Percentiles rank a stretch among this genome's conserved stretches.
Evolutionary conservation across 2,329 filamentous ascomycete species (phyloP).

Genomic region (Xylaria sp.): DNA sequence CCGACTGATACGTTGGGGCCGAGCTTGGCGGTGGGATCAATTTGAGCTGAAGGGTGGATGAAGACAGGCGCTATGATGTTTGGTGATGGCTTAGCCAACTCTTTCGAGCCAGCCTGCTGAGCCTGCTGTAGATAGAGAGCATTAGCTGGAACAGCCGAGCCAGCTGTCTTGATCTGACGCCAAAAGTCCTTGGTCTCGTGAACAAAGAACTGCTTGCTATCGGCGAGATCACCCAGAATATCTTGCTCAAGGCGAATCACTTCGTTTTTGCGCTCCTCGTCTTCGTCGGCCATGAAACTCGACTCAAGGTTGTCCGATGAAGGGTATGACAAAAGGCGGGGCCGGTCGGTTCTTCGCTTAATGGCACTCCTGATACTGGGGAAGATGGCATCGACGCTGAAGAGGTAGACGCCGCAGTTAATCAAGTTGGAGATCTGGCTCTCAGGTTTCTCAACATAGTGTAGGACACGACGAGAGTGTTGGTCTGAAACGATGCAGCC

Average conservation of each 20-base stretch:
- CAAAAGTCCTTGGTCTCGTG: slow-evolving; percentile 99
- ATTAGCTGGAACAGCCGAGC: slow-evolving; percentile 94
- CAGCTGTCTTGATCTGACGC: slow-evolving; percentile 99
- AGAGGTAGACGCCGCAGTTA: slow-evolving; percentile 99
- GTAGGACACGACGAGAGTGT: slow-evolving; percentile 92
- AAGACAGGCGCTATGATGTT: slow-evolving; percentile 92
- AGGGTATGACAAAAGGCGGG: slow-evolving; percentile 91
- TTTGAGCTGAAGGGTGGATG: slow-evolving; percentile 88
- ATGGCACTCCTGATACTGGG: slow-evolving; percentile 92
- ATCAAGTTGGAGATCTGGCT: slow-evolving; percentile 97
- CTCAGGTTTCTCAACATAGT: slow-evolving; percentile 99
- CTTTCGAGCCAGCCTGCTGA: slow-evolving; percentile 78
- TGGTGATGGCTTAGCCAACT: slow-evolving; percentile 81
- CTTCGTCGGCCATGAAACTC: slow-evolving; percentile 66
- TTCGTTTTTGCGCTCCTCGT: slow-evolving; percentile 77
- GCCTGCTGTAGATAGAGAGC: slow-evolving; percentile 96
- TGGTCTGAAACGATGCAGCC: slow-evolving; percentile 96
- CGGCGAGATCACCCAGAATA: slow-evolving; percentile 91
- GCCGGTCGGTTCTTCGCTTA: slow-evolving; percentile 91
- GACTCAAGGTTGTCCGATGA: slow-evolving; percentile 90
- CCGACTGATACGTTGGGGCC: slow-evolving; percentile 97
- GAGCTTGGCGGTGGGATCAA: slow-evolving; percentile 94
- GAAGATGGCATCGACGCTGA: slow-evolving; percentile 94
- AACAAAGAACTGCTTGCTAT: slow-evolving; percentile 97
- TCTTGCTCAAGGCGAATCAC: slow-evolving; percentile 96